Base-by-base conservation (phyloP, 2,329 filamentous ascomycete species). In the Ploettnerulaceae sp. region DNA sequence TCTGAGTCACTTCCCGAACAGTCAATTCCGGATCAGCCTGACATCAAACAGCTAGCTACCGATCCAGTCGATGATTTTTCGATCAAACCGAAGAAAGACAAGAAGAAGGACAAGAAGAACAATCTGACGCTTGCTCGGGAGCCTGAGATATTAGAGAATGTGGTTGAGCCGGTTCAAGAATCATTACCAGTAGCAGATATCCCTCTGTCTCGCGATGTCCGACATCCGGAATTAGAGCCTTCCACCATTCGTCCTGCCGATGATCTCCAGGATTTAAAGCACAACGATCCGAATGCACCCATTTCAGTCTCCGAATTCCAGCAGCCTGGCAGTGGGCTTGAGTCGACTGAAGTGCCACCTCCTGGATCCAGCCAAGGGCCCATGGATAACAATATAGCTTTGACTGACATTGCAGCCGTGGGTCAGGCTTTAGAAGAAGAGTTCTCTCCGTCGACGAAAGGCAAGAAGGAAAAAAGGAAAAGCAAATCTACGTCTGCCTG, bases 391-490 rank as follows among this genome's bases (percentile, higher is more conserved):
- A 31, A 12, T 8, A 15, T 11, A 28, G 21, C 36, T 20, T 29
- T 25, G 12, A 28, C 14, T 18, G 22, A 9, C 7, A 15, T 17
- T 7, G 3, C 18, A 7, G 17, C 22, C 11, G 28, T 14, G 17
- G n/a, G n/a, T n/a, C n/a, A n/a, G n/a, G n/a, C n/a, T 8, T 11
- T 9, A 33, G 29, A 32, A 32, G 31, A 55, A 15, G 31, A 45
- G 12, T 25, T 35, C 18, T 12, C 26, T 6, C 31, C 31, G 5
- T 32, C 45, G 35, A 51, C 49, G 14, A 44, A 48, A 12, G 49
- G 51, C 46, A 56, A 54, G 32, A 53, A 54, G 15, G 69, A 69
- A 47, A 58, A 56, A 5, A 56, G 60, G 14, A 49, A 49, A 25
- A 43, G 34, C 8, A 46, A 40, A 21, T 45, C 41, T 25, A 15